phyloP scores from a whole-genome alignment of 352 stramenopile genomes.

The Phytophthora sp. region DNA sequence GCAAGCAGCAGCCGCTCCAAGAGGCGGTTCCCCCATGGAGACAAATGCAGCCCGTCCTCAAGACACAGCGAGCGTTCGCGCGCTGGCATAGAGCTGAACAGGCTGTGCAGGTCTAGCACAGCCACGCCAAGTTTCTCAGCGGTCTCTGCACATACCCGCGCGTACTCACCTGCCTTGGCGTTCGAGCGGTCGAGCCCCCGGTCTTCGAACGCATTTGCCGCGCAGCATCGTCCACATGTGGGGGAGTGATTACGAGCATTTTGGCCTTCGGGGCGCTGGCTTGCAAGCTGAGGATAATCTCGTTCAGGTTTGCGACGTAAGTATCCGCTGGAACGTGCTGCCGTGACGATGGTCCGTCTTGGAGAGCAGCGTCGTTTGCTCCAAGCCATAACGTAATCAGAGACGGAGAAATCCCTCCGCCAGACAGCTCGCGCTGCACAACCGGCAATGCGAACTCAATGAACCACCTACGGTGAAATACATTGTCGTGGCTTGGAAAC shows the following conservation, averaged over 20 bases:
- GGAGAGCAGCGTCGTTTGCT: conserved; percentile 61
- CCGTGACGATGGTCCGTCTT: conserved; percentile 26
- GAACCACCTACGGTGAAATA: conserved; percentile 46
- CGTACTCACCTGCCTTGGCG: conserved; percentile 39
- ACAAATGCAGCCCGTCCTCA: conserved; percentile 60
- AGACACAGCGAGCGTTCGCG: conserved; percentile 38
- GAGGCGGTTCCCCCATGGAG: conserved; percentile 46
- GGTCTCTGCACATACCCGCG: conserved; percentile 40
- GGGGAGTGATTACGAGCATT: conserved; percentile 55
- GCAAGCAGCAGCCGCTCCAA: conserved; percentile 38
- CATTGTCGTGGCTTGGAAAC: too few relatives aligned
- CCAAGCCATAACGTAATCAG: conserved; percentile 66
- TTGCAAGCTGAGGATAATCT: conserved; percentile 31
- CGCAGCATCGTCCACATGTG: conserved; percentile 41
- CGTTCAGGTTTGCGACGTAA: conserved; percentile 47
- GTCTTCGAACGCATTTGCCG: conserved; percentile 15
- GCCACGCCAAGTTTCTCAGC: conserved; percentile 25
- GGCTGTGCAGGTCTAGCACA: conserved; percentile 46
- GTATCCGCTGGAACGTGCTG: conserved; percentile 54
- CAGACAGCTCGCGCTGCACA: conserved; percentile 41
- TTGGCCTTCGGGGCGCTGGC: conserved; percentile 21
- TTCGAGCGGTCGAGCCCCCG: conserved; percentile 46
- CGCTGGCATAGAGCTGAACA: conserved; percentile 43
- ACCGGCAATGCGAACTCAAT: conserved; percentile 45
- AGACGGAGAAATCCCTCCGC: conserved; percentile 23